Base-by-base conservation (phyloP, 2,329 filamentous ascomycete genomes). In the Mariannaea elegans region DNA sequence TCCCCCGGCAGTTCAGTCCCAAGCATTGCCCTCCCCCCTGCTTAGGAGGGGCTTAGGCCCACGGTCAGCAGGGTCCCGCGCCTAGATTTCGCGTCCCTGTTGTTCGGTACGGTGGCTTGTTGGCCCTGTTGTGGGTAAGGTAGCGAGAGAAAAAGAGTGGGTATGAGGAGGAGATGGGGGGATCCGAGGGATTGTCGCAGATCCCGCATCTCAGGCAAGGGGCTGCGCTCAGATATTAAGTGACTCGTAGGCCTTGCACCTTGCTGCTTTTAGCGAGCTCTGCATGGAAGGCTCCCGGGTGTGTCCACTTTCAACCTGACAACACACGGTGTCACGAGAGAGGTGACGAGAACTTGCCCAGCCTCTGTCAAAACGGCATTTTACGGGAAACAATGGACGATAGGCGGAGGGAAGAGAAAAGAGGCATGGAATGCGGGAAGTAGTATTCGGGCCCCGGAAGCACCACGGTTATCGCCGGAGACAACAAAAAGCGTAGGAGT, bases 81-180 rank as follows among this genome's bases (percentile, higher is more conserved):
- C 54, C 46, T 27, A 36, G 51, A 50, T 47, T 46, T 47, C 49
- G 47, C 38, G 62, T 64, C 61, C 63, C 63, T 65, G 57, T 53
- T 59, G 65, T 59, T 58, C 59, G 59, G 64, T 62, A 65, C 56
- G 19, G 56, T 63, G 60, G 60, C 60, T 62, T 58, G 57, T 27
- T 41, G 50, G 27, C 48, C 46, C 45, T 51, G 60, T 45, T 56
- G 9, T 27, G 24, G 24, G 24, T 9, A 6, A 27, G 44, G 24
- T 54, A 31, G 53, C 39, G 23, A 32, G 7, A 16, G 14, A 38
- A 14, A 16, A 38, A 38, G 36, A 51, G 51, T 53, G 51, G 55
- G 47, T 51, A 62, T 45, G 38, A 38, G 39, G 53, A 41, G 52
- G 53, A 16, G 23, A 16, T 18, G 16, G 23, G 36, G 8, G 46